Base-by-base conservation (phyloP, 371 early-diverging fungal genomes). In the Lichtheimia corymbifera region DNA sequence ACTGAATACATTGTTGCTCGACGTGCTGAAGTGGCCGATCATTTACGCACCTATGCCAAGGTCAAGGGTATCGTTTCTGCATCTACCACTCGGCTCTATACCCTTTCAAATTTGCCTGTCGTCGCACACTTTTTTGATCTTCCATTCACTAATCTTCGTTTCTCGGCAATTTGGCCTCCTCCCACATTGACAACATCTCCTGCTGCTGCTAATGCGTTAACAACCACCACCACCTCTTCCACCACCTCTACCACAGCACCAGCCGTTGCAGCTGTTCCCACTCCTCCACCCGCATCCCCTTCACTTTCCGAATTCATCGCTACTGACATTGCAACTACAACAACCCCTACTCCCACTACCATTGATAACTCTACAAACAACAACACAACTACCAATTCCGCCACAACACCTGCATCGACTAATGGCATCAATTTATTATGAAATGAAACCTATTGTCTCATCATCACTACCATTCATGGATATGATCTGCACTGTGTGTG, bases 51-150 rank as follows among this genome's bases (percentile, higher is more conserved):
- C 0, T 72, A 62, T 59, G 41, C 70, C 35, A 79, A 79, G 55
- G 62, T 67, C 45, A 75, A 75, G 53, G 70, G 72, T 17, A 62
- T 62, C 22, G 63, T 70, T 2, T 72, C 76, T 22, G 67, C 67
- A 7, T 71, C 76, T 5, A 68, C 66, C 7, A 72, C 74, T 13
- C 76, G 79, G 41, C 68, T 79, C 22, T 79, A 79, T 65, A 79
- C 79, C 56, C 64, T 79, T 6, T 63, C 71, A 14, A 79, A 66
- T 42, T 52, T 79, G 28, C 79, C 79, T 3, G 56, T 50, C 3
- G 73, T 72, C 2, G 59, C 64, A 44, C 54, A 55, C 15, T 63
- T 69, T 35, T 55, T 79, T 49, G 47, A 47, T 22, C 47, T 77
- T 17, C 67, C 75, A 13, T 80, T 76, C 57, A 61, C 58, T n/a